Percentiles rank a stretch among this genome's conserved stretches.
Conservation (phyloP, 768 basidiomycete species). For the Boletus subcaerulescens region DNA sequence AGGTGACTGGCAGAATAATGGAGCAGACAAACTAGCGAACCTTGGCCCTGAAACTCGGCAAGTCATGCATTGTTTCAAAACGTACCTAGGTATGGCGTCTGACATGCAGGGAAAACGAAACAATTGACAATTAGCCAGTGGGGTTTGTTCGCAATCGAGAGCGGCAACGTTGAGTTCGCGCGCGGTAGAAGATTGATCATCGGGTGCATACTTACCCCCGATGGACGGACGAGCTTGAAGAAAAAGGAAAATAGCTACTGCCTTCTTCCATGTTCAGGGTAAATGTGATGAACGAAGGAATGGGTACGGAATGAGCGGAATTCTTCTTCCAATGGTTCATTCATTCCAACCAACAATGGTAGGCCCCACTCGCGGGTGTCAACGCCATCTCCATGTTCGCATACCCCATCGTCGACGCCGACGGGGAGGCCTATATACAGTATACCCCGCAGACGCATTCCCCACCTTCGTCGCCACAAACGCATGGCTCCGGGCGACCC, state of each 20-base stretch:
- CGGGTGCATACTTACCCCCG: constrained; percentile 14
- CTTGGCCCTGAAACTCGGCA: constrained; percentile 10
- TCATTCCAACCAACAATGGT: constrained; percentile 4
- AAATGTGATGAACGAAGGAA: constrained; percentile 7
- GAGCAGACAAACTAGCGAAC: constrained; percentile 18
- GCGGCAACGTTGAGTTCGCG: constrained; percentile 24
- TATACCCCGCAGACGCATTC: background rate
- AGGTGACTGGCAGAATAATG: constrained; percentile 1
- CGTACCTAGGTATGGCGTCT: background rate
- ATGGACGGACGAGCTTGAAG: constrained; percentile 13
- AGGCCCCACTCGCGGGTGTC: constrained; percentile 3
- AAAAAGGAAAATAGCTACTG: constrained; percentile 8
- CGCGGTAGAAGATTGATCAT: constrained; percentile 27
- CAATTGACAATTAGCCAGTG: background rate
- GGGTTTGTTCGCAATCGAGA: constrained; percentile 12
- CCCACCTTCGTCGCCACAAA: background rate
- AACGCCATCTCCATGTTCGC: background rate
- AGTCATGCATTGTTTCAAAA: constrained; percentile 1
- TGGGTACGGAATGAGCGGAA: constrained; percentile 11
- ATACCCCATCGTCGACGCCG: constrained; percentile 1
- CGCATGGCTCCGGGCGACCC: too few species aligned
- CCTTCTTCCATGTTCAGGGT: constrained; percentile 15
- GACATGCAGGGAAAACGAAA: background rate
- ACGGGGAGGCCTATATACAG: background rate
- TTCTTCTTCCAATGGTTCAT: constrained; percentile 12